Evolutionary conservation across 2,329 filamentous ascomycete species (phyloP), one percentile per base, ranked within the genome.

Genomic region (Stachybotrys chartarum): DNA sequence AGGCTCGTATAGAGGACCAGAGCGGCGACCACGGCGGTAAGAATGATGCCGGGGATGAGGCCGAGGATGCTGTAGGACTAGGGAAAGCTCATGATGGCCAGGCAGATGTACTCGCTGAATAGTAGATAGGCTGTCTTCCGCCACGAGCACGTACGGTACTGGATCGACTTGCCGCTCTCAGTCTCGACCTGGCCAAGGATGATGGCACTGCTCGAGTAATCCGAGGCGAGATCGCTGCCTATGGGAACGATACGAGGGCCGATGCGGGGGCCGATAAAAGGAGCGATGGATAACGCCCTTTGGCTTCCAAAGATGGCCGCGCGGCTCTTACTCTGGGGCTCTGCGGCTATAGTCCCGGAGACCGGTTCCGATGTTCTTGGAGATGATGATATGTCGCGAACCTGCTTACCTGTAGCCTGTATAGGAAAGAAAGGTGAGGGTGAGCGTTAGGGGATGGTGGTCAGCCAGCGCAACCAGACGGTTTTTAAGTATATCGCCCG

Each of bases 91-190:
- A 97, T 96, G 68, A 96, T 96, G 56, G 83, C 69, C 72, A 97
- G 75, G 69, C 91, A 96, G 57, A 97, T 97, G 70, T 97, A 97
- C 76, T 97, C 92, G 52, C 90, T 94, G 73, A 97, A 96, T 52
- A 97, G 83, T 62, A 96, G 71, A 1, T 87, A 91, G 0, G 92
- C 91, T 53, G 92, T 96, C 87, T 96, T 96, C 67, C 90, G 87
- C 92, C 92, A 97, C 62, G 87, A 92, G 74, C 92, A 97, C 45
- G 91, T 96, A 57, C 92, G 82, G 70, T 97, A 97, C 74, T 96
- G 86, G 71, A 97, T 96, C 11, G 85, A 84, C 70, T 88, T 86
- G 53, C 84, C 85, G 31, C 84, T 80, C 70, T 96, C 92, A 58
- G 88, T 68, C 54, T 86, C 89, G 60, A 93, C 82, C 73, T 96